Evolutionary conservation across 441 rosid species (phyloP), one percentile per base, ranked within the genome.

Genomic region (Heliophila coronopifolia): DNA sequence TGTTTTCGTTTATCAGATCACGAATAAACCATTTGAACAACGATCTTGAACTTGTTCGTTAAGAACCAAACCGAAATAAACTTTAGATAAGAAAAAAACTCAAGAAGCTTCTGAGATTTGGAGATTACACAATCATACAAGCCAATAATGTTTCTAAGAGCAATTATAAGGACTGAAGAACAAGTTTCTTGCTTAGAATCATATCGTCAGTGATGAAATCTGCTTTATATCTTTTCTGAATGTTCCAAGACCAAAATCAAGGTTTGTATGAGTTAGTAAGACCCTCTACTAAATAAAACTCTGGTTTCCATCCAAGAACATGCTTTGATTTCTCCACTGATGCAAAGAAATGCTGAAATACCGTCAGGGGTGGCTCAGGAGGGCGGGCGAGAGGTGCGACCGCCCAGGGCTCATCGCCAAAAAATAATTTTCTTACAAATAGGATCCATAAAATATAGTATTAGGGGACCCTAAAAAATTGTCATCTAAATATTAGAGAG

Each of bases 261-360:
- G 82, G 54, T 78, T n/a, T 81, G 83, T 84, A 91, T 15, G 95
- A 87, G 70, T 91, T 93, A 23, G 91, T 45, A 34, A 91, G 95
- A 13, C 95, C 98, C 50, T 81, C 75, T 31, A 91, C 96, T 24
- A 84, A 79, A 68, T 70, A 76, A 25, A 79, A 87, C 41, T 79
- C 89, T 0, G 95, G 96, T 51, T 71, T 74, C 86, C 70, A 75
- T 32, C 98, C 91, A 0, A 87, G 73, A 3, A 87, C 90, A 11
- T 72, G 82, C 73, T 81, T 84, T 40, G 95, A 95, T 58, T 87
- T 91, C 54, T 84, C 96, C 2, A 87, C 50, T 2, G 96, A 84
- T 18, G 96, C 95, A 53, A 91, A 87, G 91, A 78, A 91, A 74
- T 87, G 96, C 96, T 91, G 85, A 79, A 80, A 34, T 30, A 39